Conservation (phyloP, 1,284 basidiomycete genomes). For the Mycena citricolor region DNA sequence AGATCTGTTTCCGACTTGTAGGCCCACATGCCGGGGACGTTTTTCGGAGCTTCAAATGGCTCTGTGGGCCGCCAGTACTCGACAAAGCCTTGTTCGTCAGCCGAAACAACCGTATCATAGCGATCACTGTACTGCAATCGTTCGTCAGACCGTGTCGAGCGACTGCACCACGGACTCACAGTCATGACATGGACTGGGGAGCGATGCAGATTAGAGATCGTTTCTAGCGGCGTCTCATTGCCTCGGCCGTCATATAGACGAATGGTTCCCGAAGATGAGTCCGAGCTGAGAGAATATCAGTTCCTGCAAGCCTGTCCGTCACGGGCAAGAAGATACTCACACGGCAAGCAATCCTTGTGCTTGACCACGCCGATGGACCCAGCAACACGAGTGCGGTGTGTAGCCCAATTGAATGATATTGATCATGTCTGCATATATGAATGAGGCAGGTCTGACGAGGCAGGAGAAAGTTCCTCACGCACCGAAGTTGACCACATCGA, state of each 20-base stretch:
- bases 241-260: conserved; percentile 93
- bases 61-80: conserved; percentile 95
- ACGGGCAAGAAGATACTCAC: conserved; percentile 42
- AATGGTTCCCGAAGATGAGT: conserved; percentile 73
- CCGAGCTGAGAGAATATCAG: conserved; percentile 76
- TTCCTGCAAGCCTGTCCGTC: conserved; percentile 61
- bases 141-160: conserved; percentile 5
- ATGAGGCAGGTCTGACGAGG: not conserved
- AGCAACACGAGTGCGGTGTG: conserved; percentile 84
- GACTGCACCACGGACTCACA: conserved; percentile 47
- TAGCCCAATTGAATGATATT: conserved; percentile 93
- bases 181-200: conserved; percentile 89
- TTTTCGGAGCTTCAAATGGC: conserved; percentile 82
- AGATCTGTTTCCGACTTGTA: conserved; percentile 92
- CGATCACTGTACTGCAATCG: conserved; percentile 78
- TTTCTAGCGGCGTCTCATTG: conserved; percentile 73
- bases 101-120: conserved; percentile 91
- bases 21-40: conserved; percentile 81
- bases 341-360: conserved; percentile 89
- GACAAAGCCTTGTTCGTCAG: conserved; percentile 92
- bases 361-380: conserved; percentile 89
- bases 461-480: conserved; percentile 27
- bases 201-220: conserved; percentile 76
- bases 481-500: conserved; percentile 98
- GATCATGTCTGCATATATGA: conserved; percentile 93